Conservation (phyloP, 2,329 filamentous ascomycete genomes). For the Hymenoscyphus scutula region DNA sequence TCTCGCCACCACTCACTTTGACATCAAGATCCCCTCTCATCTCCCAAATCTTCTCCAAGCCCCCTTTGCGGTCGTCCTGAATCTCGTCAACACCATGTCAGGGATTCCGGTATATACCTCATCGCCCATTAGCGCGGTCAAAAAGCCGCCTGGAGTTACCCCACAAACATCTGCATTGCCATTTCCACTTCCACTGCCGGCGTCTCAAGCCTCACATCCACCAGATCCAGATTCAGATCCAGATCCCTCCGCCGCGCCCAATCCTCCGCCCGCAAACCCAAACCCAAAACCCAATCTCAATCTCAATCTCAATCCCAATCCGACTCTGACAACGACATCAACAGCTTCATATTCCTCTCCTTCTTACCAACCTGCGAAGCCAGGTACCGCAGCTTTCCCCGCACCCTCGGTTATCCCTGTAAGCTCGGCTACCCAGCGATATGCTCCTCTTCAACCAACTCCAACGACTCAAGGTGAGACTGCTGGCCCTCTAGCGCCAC, state of each 20-base stretch:
- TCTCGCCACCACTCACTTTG: background rate
- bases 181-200: no score
- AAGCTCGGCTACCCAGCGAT: conserved; percentile 31
- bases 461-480: conserved; percentile 40
- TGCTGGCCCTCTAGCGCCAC: conserved; percentile 51
- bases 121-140: conserved; percentile 55
- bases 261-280: background rate
- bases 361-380: conserved; percentile 41
- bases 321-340: conserved; percentile 33
- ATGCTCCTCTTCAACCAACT: conserved; percentile 42
- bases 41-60: background rate
- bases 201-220: conserved; percentile 24
- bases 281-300: no score
- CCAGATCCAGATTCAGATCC: no score
- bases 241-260: conserved; percentile 4
- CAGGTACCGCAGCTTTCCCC: conserved; percentile 51
- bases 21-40: background rate
- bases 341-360: conserved; percentile 33
- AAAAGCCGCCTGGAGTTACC: conserved; percentile 49
- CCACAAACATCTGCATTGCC: conserved; percentile 43
- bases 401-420: conserved; percentile 34
- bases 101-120: conserved; percentile 59
- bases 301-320: conserved; percentile 25
- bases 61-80: background rate
- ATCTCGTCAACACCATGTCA: conserved; percentile 44